Conservation (phyloP, 495 filamentous ascomycete species). For the Apiosordaria backusii region DNA sequence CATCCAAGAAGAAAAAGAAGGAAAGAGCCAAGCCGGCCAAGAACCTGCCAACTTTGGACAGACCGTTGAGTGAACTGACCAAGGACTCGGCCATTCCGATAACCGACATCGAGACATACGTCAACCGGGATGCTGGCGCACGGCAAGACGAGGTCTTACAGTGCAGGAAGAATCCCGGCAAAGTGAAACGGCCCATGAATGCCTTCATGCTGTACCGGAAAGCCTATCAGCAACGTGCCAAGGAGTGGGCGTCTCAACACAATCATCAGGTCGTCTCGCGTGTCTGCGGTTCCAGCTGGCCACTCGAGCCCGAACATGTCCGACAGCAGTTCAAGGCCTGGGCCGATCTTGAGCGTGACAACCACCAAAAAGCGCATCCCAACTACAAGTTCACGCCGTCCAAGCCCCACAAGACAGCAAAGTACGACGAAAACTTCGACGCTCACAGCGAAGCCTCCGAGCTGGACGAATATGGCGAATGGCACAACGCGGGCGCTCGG, state of each 20-base stretch:
- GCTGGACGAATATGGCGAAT: slow-evolving; percentile 39
- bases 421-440: slow-evolving; percentile 34
- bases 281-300: slow-evolving; percentile 82
- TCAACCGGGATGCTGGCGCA: slow-evolving; percentile 63
- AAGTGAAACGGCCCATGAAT: slow-evolving; percentile 92
- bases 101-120: slow-evolving; percentile 78
- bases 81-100: slow-evolving; percentile 58
- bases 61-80: slow-evolving; percentile 76
- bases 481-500: slow-evolving; percentile 19
- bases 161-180: slow-evolving; percentile 66
- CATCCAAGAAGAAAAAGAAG: slow-evolving; percentile 45
- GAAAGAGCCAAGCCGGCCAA: slow-evolving; percentile 51
- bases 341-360: slow-evolving; percentile 76
- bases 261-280: slow-evolving; percentile 93
- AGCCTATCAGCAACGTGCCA: slow-evolving; percentile 82
- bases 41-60: slow-evolving; percentile 53
- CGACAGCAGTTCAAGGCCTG: slow-evolving; percentile 76
- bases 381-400: slow-evolving; percentile 93
- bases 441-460: slow-evolving; percentile 37
- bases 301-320: slow-evolving; percentile 66
- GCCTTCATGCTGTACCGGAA: slow-evolving; percentile 98
- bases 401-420: slow-evolving; percentile 58
- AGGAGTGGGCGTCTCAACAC: slow-evolving; percentile 76
- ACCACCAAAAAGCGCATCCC: slow-evolving; percentile 82
- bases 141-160: slow-evolving; percentile 63